Base-by-base conservation (phyloP, 305 asterid genomes). In the Solanum aculeatissimum region DNA sequence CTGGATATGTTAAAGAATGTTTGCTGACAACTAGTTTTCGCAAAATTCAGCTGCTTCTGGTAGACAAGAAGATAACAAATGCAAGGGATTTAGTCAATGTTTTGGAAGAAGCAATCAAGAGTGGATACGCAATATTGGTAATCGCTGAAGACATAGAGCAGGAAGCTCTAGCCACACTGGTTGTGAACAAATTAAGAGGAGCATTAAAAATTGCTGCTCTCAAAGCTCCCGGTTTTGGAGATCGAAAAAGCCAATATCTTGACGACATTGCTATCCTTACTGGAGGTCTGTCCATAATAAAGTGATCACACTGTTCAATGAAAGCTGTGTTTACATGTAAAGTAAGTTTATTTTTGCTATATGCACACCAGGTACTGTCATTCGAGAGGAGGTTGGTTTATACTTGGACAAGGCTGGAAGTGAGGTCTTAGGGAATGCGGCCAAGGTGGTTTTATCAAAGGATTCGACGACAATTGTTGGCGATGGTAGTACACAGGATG, bases 201-300 rank as follows among this genome's bases (percentile, higher is more conserved):
- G 89, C 97, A 21, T 74, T 95, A 86, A 95, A 95, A 88, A 94
- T 95, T 23, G 97, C 98, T 66, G 98, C 98, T 77, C 92, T 95
- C 35, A 95, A 95, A 89, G 98, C 98, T 75, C 98, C 98, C 88
- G 97, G 98, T 18, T 95, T 94, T 90, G 98, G 98, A 68, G 98
- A 92, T 75, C 91, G 98, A 77, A 95, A 95, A 88, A 92, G 96
- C 86, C 95, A 95, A 77, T 95, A 94, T 89, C 97, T 95, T 80
- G 98, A 94, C 60, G 97, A 95, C 88, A 94, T 95, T 89, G 98
- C 98, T 51, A 84, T 90, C 71, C 84, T 95, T 85, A 95, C 98
- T 1, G 98, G 98, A 90, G 98, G 97, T 94, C 82, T 51, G 81
- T 7, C 57, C 69, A 57, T 51, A 29, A 27, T 65, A 14, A 78